A percentile compares a stretch with the other conserved stretches of the same genome.
Conservation (phyloP, 2,329 filamentous ascomycete species). For the Trematosphaeria pertusa region DNA sequence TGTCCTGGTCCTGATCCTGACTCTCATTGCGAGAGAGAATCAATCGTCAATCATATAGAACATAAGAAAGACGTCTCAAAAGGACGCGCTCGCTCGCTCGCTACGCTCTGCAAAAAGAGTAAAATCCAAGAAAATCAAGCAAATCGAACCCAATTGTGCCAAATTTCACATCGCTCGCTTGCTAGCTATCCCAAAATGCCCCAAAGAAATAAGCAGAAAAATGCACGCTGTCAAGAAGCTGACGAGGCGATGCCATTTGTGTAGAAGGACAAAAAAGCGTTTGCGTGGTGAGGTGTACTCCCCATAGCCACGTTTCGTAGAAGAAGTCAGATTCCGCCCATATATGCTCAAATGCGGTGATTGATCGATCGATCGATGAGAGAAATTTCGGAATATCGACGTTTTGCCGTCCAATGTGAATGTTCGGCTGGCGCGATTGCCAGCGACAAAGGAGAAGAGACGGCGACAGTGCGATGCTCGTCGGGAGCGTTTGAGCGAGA, state of each 20-base stretch:
- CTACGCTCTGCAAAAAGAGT: constrained; percentile 40
- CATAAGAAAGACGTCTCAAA: constrained; percentile 38
- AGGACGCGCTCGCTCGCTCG: constrained; percentile 40
- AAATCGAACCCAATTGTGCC: constrained; percentile 34
- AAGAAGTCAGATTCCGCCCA: constrained; percentile 33
- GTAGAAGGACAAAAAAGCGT: constrained; percentile 11
- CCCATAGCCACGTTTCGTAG: constrained; percentile 16
- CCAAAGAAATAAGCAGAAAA: constrained; percentile 17
- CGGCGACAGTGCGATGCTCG: constrained; percentile 27
- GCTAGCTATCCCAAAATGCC: constrained; percentile 28
- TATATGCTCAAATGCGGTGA: constrained; percentile 36
- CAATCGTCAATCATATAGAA: constrained; percentile 17
- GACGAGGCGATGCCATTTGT: constrained; percentile 1
- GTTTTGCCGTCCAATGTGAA: constrained; percentile 41
- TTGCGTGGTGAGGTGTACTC: constrained; percentile 21
- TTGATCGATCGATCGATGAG: too few species aligned
- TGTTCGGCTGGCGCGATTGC: too few species aligned
- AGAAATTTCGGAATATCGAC: constrained; percentile 31
- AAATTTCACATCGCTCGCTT: constrained; percentile 35
- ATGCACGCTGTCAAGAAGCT: constrained; percentile 30
- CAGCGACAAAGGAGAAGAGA: too few species aligned
- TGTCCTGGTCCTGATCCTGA: constrained; percentile 8
- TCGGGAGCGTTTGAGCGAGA: constrained; percentile 19
- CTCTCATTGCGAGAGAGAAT: constrained; percentile 10
- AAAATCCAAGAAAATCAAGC: constrained; percentile 16